These are phyloP conservation scores for Hyaloscypha bicolor DNA, from an alignment of 495 filamentous ascomycete species.

Conservation along the genomic window DNA sequence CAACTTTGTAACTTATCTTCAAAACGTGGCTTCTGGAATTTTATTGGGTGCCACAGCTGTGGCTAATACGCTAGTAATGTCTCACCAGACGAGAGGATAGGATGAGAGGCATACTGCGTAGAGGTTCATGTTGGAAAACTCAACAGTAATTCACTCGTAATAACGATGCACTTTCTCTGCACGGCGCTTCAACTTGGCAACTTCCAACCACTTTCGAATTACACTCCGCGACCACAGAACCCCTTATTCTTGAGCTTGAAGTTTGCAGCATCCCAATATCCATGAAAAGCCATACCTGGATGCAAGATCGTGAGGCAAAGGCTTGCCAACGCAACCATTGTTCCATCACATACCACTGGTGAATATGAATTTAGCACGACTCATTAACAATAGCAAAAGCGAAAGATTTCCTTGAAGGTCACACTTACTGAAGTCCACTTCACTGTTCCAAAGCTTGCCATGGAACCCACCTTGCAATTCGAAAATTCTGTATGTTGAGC, in stretches of 20 bases:
- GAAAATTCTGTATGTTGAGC: conserved; percentile 37
- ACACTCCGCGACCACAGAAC: neutral
- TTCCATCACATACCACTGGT: conserved; percentile 63
- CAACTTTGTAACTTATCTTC: too few relatives aligned
- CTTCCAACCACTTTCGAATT: neutral
- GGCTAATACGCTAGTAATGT: too few relatives aligned
- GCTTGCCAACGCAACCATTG: conserved; percentile 56
- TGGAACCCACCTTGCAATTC: conserved; percentile 40
- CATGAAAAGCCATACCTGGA: neutral
- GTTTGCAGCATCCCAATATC: neutral
- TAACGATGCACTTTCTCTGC: too few relatives aligned
- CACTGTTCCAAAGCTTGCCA: conserved; percentile 35
- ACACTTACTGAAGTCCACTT: conserved; percentile 44
- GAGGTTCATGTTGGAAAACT: too few relatives aligned
- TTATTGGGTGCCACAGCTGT: too few relatives aligned
- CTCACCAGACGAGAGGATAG: too few relatives aligned
- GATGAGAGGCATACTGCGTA: too few relatives aligned
- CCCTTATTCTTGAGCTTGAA: neutral
- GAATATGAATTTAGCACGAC: neutral
- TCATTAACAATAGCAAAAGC: neutral
- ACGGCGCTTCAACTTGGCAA: too few relatives aligned
- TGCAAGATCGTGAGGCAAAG: neutral
- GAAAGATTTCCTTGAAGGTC: neutral
- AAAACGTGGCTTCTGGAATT: too few relatives aligned
- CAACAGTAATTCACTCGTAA: too few relatives aligned